These are phyloP conservation scores for Dioscorea dumetorum DNA, from an alignment of 106 monocot genomes.

Conservation along the genomic window DNA sequence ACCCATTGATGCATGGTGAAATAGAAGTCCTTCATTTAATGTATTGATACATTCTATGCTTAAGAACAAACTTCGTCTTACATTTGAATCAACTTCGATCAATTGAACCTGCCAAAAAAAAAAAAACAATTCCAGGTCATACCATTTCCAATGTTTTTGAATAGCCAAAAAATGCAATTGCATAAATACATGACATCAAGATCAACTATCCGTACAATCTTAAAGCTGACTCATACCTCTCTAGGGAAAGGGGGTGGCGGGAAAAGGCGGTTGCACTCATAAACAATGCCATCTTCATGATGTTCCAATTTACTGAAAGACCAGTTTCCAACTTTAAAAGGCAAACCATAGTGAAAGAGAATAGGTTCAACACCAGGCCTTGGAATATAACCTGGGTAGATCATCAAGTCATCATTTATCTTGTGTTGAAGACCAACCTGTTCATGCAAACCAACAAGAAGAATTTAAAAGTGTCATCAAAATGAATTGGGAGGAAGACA, in stretches of 20 bases:
- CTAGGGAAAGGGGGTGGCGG: conserved; percentile 80
- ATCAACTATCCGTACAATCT: background rate
- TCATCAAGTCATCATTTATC: conserved; percentile 91
- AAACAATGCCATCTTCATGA: conserved; percentile 90
- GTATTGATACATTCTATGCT: conserved; percentile 96
- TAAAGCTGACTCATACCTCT: conserved; percentile 47
- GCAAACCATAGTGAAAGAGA: conserved; percentile 90
- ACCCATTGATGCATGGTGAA: conserved; percentile 68
- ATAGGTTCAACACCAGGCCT: conserved; percentile 64
- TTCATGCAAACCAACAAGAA: conserved; percentile 5
- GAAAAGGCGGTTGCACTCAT: conserved; percentile 92
- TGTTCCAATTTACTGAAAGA: conserved; percentile 82
- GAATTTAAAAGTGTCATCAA: conserved; percentile 4
- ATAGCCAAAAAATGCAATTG: too few species aligned
- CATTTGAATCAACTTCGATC: conserved; percentile 62
- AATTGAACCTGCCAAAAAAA: conserved; percentile 49
- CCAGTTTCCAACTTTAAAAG: conserved; percentile 90
- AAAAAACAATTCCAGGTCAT: too few species aligned
- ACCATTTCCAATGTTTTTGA: too few species aligned
- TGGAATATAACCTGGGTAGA: conserved; percentile 94
- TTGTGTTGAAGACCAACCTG: conserved; percentile 96
- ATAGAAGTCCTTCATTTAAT: conserved; percentile 84
- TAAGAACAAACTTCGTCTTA: conserved; percentile 62
- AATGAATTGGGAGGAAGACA: background rate
- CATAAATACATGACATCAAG: too few species aligned